phyloP scores from a whole-genome alignment of 768 basidiomycete species.

The Solioccasus polychromus region DNA sequence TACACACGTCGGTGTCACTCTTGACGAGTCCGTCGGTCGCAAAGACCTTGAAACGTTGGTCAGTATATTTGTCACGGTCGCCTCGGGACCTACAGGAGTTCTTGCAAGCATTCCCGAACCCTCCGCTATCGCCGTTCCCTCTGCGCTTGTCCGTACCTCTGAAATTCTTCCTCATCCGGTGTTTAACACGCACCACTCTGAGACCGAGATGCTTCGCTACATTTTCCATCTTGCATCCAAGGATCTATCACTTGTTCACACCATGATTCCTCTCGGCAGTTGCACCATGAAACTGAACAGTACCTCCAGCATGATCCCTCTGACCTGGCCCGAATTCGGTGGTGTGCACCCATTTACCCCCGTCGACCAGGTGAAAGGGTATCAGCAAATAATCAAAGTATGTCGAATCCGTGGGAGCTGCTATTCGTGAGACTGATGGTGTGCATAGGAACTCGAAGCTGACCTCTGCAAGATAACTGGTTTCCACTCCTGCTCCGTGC shows the following conservation, averaged over 20 bases:
- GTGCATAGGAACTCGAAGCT: slow-evolving; percentile 76
- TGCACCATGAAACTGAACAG: slow-evolving; percentile 99
- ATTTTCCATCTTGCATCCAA: slow-evolving; percentile 92
- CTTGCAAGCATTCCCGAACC: slow-evolving; percentile 49
- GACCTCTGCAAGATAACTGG: slow-evolving; percentile 95
- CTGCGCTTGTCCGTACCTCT: slow-evolving; percentile 55
- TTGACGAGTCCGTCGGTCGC: slow-evolving; percentile 86
- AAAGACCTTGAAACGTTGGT: slow-evolving; percentile 73
- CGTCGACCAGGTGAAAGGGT: slow-evolving; percentile 84
- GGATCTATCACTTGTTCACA: slow-evolving; percentile 91
- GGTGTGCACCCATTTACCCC: slow-evolving; percentile 93
- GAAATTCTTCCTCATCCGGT: slow-evolving; percentile 81
- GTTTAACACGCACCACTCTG: slow-evolving; percentile 96
- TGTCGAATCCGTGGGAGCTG: not conserved
- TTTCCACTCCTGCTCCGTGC: slow-evolving; percentile 94
- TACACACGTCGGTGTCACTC: slow-evolving; percentile 76
- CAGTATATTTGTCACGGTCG: slow-evolving; percentile 75
- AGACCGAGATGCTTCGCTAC: slow-evolving; percentile 98
- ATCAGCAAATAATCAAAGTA: slow-evolving; percentile 76
- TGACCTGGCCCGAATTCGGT: slow-evolving; percentile 93
- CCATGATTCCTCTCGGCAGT: slow-evolving; percentile 94
- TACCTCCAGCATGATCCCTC: slow-evolving; percentile 94
- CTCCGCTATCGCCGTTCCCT: slow-evolving; percentile 45
- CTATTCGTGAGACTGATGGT: slow-evolving; percentile 8
- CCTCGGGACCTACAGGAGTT: slow-evolving; percentile 46